Base-by-base conservation (phyloP, 2,329 filamentous ascomycete genomes). In the Pseudogymnoascus sp. region DNA sequence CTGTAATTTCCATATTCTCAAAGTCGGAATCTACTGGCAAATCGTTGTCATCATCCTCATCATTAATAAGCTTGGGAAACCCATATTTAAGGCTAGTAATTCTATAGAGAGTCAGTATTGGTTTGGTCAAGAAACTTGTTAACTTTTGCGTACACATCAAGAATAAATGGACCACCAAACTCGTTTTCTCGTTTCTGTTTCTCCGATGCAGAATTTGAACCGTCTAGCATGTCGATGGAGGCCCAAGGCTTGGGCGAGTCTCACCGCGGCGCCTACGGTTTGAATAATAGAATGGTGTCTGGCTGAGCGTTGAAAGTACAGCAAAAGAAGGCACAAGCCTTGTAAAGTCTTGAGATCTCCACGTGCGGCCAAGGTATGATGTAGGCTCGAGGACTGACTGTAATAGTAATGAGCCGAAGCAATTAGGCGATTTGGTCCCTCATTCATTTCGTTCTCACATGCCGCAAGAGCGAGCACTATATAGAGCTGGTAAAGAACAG, bases 41-140 rank as follows among this genome's bases (percentile, higher is more conserved):
- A 59, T 62, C 61, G n/a, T 18, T 62, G 42, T 62, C 61, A 12
- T 28, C 61, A 59, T 62, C 61, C 56, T 59, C 40, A 25, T 62
- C 42, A 16, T 59, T 59, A 18, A 62, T 62, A 7, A 62, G n/a
- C 28, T 59, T 53, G 3, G 61, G 61, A 14, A 62, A 18, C 31
- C 61, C 61, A 46, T 62, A 37, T 16, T 59, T 16, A 28, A 59
- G n/a, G 36, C 61, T 62, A 28, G 61, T 28, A 28, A 62, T 56
- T 23, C 61, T 62, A 34, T 23, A 62, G 31, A 53, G 50, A 16
- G 31, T 37, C 21, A 23, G 21, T 42, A 14, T 42, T 16, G 21
- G 12, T 23, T 14, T 31, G 7, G 21, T 12, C 37, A 18, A 61
- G 4, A 23, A 10, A 18, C 40, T 21, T 10, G 21, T 60, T 31